Evolutionary conservation across 2,329 filamentous ascomycete genomes (phyloP), one percentile per base, ranked within the genome.

Genomic region (Microsporum audouinii): DNA sequence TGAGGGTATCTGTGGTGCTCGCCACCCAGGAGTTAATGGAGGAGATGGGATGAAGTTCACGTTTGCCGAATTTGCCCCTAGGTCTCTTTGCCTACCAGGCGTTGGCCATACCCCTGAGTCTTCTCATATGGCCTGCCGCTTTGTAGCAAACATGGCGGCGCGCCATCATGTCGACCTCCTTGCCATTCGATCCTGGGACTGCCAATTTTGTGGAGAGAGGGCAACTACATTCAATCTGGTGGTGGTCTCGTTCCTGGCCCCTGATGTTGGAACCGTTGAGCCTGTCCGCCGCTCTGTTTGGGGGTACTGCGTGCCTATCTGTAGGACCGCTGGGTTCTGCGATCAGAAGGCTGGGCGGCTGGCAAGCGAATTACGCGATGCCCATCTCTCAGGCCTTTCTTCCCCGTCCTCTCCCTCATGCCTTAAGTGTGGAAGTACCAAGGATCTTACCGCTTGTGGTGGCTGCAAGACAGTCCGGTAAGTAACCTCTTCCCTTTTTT

Each of bases 251-350:
- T 60, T 60, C 14, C 33, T 60, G 6, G 34, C 43, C 27, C 58
- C 58, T 39, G 47, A 51, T 12, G 29, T 53, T 12, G 47, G 47
- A 7, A 51, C 58, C 7, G 29, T 29, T 12, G 31, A 45, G 5
- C 43, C 43, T 14, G 45, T 55, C 43, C 58, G 47, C 27, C 43
- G 43, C 10, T 55, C 43, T 6, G 47, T 60, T 33, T 60, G 58
- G 58, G 33, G 47, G n/a, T 60, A 53, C 27, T 36, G 43, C 55
- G 58, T 60, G 41, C 58, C 58, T 29, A 60, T 60, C 29, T 60
- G 58, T 10, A n/a, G 58, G 4, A 43, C 58, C 3, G 58, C 47
- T 6, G 58, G 58, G 6, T 27, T n/a, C 23, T 60, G 58, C 31
- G 47, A 60, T 41, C 43, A 60, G 33, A 60, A 60, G 12, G 58